phyloP scores from a whole-genome alignment of 225 moss, liverwort and hornwort genomes.

The Thuidium tamariscinum region DNA sequence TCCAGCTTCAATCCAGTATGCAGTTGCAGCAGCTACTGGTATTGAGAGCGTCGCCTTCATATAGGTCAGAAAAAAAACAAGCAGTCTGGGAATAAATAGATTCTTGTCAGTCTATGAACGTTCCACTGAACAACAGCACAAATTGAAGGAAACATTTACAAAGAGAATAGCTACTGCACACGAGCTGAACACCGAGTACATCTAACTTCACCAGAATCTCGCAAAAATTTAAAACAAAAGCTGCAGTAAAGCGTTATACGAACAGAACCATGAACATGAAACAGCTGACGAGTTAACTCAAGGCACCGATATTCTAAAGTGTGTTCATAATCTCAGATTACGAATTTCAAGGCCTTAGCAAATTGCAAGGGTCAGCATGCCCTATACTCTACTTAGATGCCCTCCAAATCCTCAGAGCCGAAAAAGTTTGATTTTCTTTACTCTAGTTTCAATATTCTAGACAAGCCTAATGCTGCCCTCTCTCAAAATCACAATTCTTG shows the following conservation, averaged over 20 bases:
- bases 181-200: neutral
- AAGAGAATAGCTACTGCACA: neutral
- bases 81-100: neutral
- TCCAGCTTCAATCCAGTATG: too few species aligned
- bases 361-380: neutral
- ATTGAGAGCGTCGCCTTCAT: neutral
- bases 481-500: too few species aligned
- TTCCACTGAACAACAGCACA: neutral
- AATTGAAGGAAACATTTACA: neutral
- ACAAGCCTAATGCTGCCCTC: too few species aligned
- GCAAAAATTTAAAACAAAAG: neutral
- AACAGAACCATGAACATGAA: neutral
- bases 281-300: neutral
- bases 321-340: neutral
- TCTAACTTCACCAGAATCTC: neutral
- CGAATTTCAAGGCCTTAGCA: neutral
- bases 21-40: neutral
- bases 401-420: too few species aligned
- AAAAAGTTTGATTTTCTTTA: too few species aligned
- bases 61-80: neutral
- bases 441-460: too few species aligned
- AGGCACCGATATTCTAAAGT: neutral
- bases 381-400: neutral
- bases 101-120: neutral
- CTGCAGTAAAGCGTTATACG: neutral